phyloP scores from a whole-genome alignment of 2,329 filamentous ascomycete genomes.

The Colletotrichum filicis region DNA sequence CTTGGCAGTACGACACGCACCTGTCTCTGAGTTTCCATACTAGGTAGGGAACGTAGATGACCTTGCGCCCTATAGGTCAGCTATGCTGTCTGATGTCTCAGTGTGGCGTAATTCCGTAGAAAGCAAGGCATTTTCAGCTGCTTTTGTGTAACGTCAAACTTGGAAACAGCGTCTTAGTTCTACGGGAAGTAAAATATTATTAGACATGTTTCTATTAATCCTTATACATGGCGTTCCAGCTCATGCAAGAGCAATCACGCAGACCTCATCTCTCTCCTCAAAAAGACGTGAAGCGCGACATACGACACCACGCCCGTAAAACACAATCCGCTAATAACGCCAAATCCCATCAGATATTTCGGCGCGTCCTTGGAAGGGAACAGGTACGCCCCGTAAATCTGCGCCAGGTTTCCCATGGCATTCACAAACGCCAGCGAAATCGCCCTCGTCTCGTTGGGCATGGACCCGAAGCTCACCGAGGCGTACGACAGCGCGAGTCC shows the following conservation, averaged over 20 bases:
- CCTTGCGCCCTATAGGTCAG: not conserved
- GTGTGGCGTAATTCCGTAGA: not conserved
- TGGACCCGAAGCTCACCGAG: slow-evolving; percentile 60
- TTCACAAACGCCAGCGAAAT: slow-evolving; percentile 61
- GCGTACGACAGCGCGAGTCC: slow-evolving; percentile 62
- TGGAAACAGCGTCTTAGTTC: too few relatives aligned
- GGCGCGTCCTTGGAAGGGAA: slow-evolving; percentile 60
- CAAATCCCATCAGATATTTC: slow-evolving; percentile 58
- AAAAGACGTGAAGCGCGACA: slow-evolving; percentile 15
- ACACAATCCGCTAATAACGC: slow-evolving; percentile 34
- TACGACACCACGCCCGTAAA: slow-evolving; percentile 27
- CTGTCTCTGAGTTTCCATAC: not conserved
- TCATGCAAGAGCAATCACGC: not conserved
- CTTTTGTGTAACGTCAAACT: not conserved
- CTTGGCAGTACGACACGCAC: not conserved
- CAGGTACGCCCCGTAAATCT: slow-evolving; percentile 66
- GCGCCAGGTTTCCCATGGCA: slow-evolving; percentile 64
- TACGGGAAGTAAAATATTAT: not conserved
- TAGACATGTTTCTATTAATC: not conserved
- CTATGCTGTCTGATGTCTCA: not conserved
- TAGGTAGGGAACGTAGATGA: too few relatives aligned
- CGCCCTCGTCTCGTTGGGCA: slow-evolving; percentile 60
- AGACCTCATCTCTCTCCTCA: not conserved
- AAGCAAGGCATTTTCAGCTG: not conserved
- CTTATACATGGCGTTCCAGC: too few relatives aligned